phyloP scores from a whole-genome alignment of 1,284 basidiomycete species.

The Trichosporon coremiiforme region DNA sequence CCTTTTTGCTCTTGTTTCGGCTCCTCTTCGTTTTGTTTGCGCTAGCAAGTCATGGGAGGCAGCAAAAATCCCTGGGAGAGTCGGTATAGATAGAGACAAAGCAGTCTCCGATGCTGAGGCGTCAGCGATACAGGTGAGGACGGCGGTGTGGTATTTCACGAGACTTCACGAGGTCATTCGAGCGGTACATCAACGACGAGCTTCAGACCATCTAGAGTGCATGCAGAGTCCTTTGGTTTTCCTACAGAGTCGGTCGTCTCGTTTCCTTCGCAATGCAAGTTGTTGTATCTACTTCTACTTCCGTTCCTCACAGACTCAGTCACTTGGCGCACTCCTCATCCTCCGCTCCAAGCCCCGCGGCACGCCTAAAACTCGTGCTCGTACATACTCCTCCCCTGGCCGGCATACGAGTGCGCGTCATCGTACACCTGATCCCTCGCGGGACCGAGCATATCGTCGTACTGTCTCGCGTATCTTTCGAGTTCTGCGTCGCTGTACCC shows the following conservation, averaged over 20 bases:
- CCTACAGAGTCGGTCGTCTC: background rate
- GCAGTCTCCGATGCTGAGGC: too few relatives aligned
- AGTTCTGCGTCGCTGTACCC: background rate
- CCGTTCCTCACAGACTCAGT: background rate
- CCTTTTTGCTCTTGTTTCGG: background rate
- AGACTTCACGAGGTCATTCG: too few relatives aligned
- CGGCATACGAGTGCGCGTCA: slow-evolving; percentile 21
- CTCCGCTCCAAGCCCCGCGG: too few relatives aligned
- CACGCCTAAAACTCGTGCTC: slow-evolving; percentile 27
- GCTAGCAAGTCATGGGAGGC: too few relatives aligned
- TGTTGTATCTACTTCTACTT: background rate
- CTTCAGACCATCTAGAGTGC: background rate
- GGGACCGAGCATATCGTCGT: slow-evolving; percentile 11
- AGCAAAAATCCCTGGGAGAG: too few relatives aligned
- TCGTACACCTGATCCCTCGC: slow-evolving; percentile 17
- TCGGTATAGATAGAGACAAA: too few relatives aligned
- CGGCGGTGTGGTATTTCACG: too few relatives aligned
- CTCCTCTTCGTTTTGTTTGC: too few relatives aligned
- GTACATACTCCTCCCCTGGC: slow-evolving; percentile 26
- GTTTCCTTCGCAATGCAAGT: background rate
- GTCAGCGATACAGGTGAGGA: too few relatives aligned
- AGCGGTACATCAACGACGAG: too few relatives aligned
- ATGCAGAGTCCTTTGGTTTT: slow-evolving; percentile 6
- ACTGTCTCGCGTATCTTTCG: background rate
- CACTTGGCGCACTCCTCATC: background rate